These are phyloP conservation scores for Isoetes taiwanensis DNA, from an alignment of 75 land plant genomes.

Conservation along the genomic window DNA sequence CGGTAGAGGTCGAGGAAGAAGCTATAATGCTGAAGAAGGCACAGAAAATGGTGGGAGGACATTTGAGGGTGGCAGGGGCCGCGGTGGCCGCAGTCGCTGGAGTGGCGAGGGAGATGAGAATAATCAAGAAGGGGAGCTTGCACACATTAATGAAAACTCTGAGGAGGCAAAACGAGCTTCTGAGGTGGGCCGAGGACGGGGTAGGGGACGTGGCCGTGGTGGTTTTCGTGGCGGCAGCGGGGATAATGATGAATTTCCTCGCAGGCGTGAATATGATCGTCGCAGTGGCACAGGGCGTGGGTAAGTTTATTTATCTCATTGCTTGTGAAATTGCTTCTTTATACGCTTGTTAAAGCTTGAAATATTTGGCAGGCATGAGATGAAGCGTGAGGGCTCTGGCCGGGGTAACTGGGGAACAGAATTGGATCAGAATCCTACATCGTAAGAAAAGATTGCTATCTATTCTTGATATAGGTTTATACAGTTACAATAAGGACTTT, in stretches of 20 bases:
- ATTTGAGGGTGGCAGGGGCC: slow-evolving; percentile 36
- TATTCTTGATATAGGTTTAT: too few species aligned
- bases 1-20: slow-evolving; percentile 12
- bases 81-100: slow-evolving; percentile 57
- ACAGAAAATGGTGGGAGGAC: slow-evolving; percentile 34
- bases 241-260: slow-evolving; percentile 36
- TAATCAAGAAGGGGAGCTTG: too few species aligned
- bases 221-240: slow-evolving; percentile 44
- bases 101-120: slow-evolving; percentile 36
- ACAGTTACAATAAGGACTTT: neutral
- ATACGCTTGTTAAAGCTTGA: neutral
- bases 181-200: slow-evolving; percentile 31
- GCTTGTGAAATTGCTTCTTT: neutral
- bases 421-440: slow-evolving; percentile 29
- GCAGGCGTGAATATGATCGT: slow-evolving; percentile 65
- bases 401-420: slow-evolving; percentile 89
- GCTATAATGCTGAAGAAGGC: slow-evolving; percentile 22
- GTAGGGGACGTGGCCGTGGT: slow-evolving; percentile 55
- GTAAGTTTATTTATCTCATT: slow-evolving; percentile 14
- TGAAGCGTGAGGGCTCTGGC: slow-evolving; percentile 87
- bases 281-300: slow-evolving; percentile 90
- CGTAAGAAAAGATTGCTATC: too few species aligned
- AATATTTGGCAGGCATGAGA: slow-evolving; percentile 22
- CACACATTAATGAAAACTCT: too few species aligned
- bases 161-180: too few species aligned